Percentiles rank a stretch among this genome's conserved stretches.
Conservation (phyloP, 1,284 basidiomycete species). For the Anthracocystis panici-leucophaei region DNA sequence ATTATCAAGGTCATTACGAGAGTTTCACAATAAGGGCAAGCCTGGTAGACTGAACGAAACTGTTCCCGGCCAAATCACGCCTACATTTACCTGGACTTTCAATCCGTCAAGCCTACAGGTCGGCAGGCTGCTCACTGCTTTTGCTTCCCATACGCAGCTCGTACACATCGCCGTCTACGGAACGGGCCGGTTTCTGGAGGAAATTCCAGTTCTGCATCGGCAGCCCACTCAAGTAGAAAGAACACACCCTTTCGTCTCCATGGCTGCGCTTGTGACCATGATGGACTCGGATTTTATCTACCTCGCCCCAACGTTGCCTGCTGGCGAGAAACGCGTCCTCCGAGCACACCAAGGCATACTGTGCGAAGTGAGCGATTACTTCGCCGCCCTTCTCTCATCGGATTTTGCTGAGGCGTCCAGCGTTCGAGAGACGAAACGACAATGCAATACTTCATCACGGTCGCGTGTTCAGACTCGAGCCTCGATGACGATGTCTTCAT, state of each 20-base stretch:
- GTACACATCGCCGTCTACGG: background rate
- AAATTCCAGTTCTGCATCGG: no score
- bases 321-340: background rate
- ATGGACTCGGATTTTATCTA: background rate
- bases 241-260: no score
- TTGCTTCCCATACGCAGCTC: background rate
- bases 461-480: background rate
- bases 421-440: background rate
- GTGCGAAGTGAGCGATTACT: slow-evolving; percentile 9
- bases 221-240: no score
- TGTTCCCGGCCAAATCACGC: no score
- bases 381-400: slow-evolving; percentile 2
- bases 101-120: background rate
- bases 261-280: background rate
- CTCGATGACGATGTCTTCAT: no score
- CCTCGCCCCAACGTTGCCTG: background rate
- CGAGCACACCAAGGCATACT: background rate
- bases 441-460: background rate
- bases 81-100: background rate
- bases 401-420: slow-evolving; percentile 4
- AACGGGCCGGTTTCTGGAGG: no score
- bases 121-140: background rate
- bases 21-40: no score
- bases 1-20: background rate
- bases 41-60: no score